phyloP scores from a whole-genome alignment of 768 basidiomycete genomes.

The Pisolithus orientalis region DNA sequence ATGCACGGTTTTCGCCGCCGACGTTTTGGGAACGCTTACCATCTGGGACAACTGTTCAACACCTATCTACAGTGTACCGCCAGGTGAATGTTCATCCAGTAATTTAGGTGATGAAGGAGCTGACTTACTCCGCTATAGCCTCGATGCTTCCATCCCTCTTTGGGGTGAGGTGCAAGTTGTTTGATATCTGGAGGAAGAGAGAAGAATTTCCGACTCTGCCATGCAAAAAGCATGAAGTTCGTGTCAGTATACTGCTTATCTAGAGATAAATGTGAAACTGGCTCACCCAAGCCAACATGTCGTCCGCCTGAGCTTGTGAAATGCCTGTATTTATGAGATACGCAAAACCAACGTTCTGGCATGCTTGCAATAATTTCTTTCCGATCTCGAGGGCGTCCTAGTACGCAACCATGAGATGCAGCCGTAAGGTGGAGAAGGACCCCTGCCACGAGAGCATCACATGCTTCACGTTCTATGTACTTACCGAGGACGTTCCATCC shows the following conservation, averaged over 20 bases:
- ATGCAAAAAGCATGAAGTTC: background rate
- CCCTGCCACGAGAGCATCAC: background rate
- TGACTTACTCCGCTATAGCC: constrained; percentile 26
- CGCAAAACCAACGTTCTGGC: constrained; percentile 37
- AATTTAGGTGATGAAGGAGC: background rate
- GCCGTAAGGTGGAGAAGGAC: background rate
- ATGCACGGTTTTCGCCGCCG: background rate
- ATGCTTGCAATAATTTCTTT: constrained; percentile 10
- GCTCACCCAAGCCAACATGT: constrained; percentile 39
- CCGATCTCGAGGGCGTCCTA: constrained; percentile 14
- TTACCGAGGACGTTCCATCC: constrained; percentile 9
- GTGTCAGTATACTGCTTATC: background rate
- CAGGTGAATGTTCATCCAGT: too few species aligned
- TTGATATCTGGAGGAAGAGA: constrained; percentile 33
- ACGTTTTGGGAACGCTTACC: background rate
- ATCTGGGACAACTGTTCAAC: constrained; percentile 33
- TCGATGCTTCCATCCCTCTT: constrained; percentile 39
- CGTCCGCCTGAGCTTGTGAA: constrained; percentile 28
- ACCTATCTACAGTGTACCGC: constrained; percentile 26
- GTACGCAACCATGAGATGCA: background rate
- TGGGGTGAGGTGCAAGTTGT: constrained; percentile 40
- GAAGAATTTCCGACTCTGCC: constrained; percentile 36
- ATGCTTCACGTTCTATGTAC: background rate
- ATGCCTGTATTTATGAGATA: constrained; percentile 42
- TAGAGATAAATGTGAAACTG: background rate